Evolutionary conservation across 2,329 filamentous ascomycete species (phyloP).

Genomic region (Colletotrichum kahawae): DNA sequence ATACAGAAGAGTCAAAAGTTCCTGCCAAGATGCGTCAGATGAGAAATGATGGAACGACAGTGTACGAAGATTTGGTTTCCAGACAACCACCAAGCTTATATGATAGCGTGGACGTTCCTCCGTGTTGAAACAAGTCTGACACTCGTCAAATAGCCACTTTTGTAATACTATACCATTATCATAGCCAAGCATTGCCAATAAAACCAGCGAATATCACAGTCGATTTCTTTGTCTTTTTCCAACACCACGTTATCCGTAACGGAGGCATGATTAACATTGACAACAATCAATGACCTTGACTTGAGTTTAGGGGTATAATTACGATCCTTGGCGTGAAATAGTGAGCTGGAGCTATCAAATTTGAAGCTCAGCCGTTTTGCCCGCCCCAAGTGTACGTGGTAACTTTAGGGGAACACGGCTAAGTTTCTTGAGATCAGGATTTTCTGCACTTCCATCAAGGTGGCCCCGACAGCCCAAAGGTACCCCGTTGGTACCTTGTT

Average conservation of each 20-base stretch:
- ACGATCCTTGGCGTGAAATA: background rate
- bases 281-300: background rate
- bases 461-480: too few relatives aligned
- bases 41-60: too few relatives aligned
- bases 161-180: background rate
- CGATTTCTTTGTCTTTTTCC: background rate
- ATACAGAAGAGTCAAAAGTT: background rate
- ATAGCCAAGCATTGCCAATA: background rate
- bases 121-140: too few relatives aligned
- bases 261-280: background rate
- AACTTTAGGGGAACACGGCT: too few relatives aligned
- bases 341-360: background rate
- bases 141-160: background rate
- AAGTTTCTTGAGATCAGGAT: background rate
- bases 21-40: too few relatives aligned
- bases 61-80: background rate
- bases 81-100: background rate
- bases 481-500: too few relatives aligned
- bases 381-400: too few relatives aligned
- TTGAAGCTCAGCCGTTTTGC: too few relatives aligned
- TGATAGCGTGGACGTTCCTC: background rate
- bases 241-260: background rate
- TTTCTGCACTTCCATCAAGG: background rate
- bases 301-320: background rate
- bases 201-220: background rate